Evolutionary conservation across 768 basidiomycete genomes (phyloP), one percentile per base, ranked within the genome.

Genomic region (Coprinopsis sp.): DNA sequence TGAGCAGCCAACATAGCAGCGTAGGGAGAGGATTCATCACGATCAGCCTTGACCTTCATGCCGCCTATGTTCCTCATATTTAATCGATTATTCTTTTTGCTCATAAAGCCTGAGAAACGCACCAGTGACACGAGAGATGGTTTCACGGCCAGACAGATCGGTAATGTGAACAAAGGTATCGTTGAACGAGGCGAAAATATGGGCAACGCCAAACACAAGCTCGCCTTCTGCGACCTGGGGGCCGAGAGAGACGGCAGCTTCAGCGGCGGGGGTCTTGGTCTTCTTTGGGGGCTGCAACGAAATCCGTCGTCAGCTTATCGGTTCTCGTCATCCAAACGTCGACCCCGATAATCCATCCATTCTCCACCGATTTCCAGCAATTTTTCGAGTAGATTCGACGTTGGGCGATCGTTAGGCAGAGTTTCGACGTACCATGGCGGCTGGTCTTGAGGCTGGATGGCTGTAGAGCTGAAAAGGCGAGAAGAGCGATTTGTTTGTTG

Each of bases 21-120:
- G 64, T 96, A 91, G 14, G 90, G 91, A 19, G 94, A 97, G 33
- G 93, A 97, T 74, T 99, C 96, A 74, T 99, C 96, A 71, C 96
- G 88, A 72, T 99, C 96, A 11, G 95, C 96, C 78, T 98, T 99
- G 73, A 99, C 96, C 77, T 98, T 98, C 96, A 98, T 98, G 51
- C 96, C 96, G 67, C 91, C 91, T 89, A 50, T 46, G 45, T 34
- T 16, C 23, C 28, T 7, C 22, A 21, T 11, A 21, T 18, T 16
- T 44, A 14, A 45, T 48, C 12, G 7, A 21, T 19, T 21, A 19
- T 22, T 18, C 10, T 5, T 22, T 31, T n/a, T 6, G 2, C 23
- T 37, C 3, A 16, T 28, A 5, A 44, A 13, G 13, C 27, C 38
- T 7, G 21, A 39, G 37, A 33, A 19, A 70, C 79, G 59, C 49